Evolutionary conservation across 352 stramenopile species (phyloP), one percentile per base, ranked within the genome.

Genomic region (Phytophthora sp.): DNA sequence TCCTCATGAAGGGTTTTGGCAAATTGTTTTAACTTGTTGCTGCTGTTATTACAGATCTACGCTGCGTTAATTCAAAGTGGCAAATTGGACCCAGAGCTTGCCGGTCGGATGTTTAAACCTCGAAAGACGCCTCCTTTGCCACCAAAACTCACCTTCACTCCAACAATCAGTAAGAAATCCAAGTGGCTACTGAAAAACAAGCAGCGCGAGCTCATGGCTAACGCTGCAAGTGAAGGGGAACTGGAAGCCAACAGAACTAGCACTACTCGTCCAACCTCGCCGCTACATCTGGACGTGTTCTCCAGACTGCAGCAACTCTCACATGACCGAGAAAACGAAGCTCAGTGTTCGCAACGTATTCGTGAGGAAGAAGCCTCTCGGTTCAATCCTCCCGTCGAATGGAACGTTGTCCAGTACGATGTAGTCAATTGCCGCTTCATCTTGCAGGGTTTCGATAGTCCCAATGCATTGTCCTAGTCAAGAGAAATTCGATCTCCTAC

Each of bases 101-200:
- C 56, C 20, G 60, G 61, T 13, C 73, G 76, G 6, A 69, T 77
- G 51, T 35, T 63, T 1, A 64, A 57, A 23, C 56, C 66, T 30
- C 58, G 66, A n/a, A 73, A 65, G 57, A 54, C 63, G 1, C 35
- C 45, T 41, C 57, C 61, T 15, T 20, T 62, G 7, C 57, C 73
- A 2, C 70, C 76, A 0, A 71, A 66, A 6, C n/a, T 80, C 18
- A 69, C 47, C 1, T 84, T 84, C 55, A 67, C 77, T 35, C 73
- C 73, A 7, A 74, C 45, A 29, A 84, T 84, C 58, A 76, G 60
- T 38, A 80, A 68, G 36, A 73, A 66, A n/a, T 82, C 76, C 18
- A 80, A 81, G 21, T 69, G 47, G 45, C 44, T 81, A 16, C 38
- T 82, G 0, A 69, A 62, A 21, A 70, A 78, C 24, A 73, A 77